Evolutionary conservation across 331 rosid species (phyloP), one percentile per base, ranked within the genome.

Genomic region (Spiraea crenata): DNA sequence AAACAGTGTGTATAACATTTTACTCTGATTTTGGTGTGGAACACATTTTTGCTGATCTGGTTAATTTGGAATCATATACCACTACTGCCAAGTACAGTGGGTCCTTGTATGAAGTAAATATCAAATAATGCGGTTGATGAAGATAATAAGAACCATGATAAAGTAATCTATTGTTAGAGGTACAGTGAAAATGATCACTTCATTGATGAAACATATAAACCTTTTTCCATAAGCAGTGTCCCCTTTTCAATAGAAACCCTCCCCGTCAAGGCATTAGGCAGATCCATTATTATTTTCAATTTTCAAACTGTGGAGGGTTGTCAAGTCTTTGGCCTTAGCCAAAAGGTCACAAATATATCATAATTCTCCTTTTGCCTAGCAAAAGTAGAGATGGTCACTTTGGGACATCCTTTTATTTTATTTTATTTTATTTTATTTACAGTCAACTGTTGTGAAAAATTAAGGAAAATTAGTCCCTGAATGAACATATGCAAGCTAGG

Each of bases 221-320:
- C 50, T 70, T 59, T 13, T 63, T 62, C 15, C 57, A 38, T 71
- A 72, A 49, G 72, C 39, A 73, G 59, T 19, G 57, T 44, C 44
- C 17, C 70, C 73, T 31, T 72, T 81, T 79, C 50, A 59, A 66
- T 39, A 48, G 85, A 79, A 85, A 79, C 69, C 75, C 62, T 75
- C 77, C 37, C 83, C 73, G 9, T 77, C 74, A 80, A 75, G 79
- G 83, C 81, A 77, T 82, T 73, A 42, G 77, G 84, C 59, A 13
- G 65, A 73, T 79, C 58, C 52, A 77, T 72, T 67, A 62, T 59
- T 61, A 60, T 31, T 1, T 16, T 52, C 17, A 52, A 52, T 52
- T 15, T 66, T 65, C 54, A 38, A 50, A 7, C 48, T 5, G 13
- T 34, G 50, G 49, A 45, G 4, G 25, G 74, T 44, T 67, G 72